Evolutionary conservation across 164 flowering plant genomes (phyloP).

Genomic region (Annona squamosa): DNA sequence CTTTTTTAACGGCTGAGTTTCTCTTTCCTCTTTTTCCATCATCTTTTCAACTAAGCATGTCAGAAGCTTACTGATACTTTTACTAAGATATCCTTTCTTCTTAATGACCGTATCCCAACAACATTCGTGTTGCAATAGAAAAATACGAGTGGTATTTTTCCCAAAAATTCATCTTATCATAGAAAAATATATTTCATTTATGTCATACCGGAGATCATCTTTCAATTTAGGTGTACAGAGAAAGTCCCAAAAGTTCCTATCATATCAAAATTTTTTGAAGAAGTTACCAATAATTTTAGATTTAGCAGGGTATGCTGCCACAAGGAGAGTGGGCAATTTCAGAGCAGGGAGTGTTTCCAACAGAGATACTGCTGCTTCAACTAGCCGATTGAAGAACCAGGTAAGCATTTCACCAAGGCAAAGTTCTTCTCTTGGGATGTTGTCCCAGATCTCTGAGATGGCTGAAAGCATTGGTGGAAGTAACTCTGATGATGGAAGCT

Average conservation of each 20-base stretch:
- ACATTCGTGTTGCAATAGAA: background rate
- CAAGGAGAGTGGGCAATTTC: constrained; percentile 44
- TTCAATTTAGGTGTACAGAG: background rate
- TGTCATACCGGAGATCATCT: background rate
- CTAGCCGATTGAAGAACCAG: constrained; percentile 37
- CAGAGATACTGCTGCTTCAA: constrained; percentile 29
- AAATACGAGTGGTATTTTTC: background rate
- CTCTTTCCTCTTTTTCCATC: background rate
- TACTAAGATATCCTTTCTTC: background rate
- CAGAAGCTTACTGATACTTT: background rate
- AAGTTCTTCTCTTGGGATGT: constrained; percentile 31
- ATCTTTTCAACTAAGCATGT: background rate
- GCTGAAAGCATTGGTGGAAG: constrained; percentile 24
- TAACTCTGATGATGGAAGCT: constrained; percentile 26
- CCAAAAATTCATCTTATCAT: background rate
- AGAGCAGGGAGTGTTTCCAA: constrained; percentile 28
- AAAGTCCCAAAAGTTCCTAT: background rate
- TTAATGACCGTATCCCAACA: background rate
- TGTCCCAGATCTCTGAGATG: constrained; percentile 48
- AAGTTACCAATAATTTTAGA: constrained; percentile 2
- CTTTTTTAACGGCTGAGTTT: background rate
- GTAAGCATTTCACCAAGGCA: constrained; percentile 34
- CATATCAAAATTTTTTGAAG: background rate
- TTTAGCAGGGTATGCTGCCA: constrained; percentile 43
- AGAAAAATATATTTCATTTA: background rate